These are phyloP conservation scores for Hexamita inflata DNA, from an alignment of 208 protist genomes.

Conservation along the genomic window DNA sequence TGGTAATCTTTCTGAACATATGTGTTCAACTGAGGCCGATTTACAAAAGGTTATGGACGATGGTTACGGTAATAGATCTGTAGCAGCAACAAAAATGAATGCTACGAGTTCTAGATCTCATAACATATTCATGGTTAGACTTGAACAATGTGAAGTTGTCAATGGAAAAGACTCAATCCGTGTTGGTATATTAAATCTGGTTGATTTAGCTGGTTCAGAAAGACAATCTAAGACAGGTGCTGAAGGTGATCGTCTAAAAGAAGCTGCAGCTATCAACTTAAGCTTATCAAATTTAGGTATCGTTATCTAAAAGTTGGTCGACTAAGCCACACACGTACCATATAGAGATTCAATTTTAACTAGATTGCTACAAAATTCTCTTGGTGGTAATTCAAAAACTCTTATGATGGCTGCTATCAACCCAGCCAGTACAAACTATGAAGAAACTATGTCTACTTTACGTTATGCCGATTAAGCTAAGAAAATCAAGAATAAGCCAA, in stretches of 20 bases:
- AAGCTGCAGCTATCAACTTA: conserved; percentile 25
- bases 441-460: conserved; percentile 42
- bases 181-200: conserved; percentile 22
- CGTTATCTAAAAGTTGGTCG: too few relatives aligned
- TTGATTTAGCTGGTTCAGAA: conserved; percentile 36
- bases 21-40: too few relatives aligned
- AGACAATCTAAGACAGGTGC: conserved; percentile 17
- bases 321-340: conserved; percentile 41
- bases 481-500: conserved; percentile 35
- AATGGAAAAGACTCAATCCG: neutral
- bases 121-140: neutral
- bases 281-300: too few relatives aligned
- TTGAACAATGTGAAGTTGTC: neutral
- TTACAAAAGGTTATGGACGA: neutral
- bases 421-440: conserved; percentile 46
- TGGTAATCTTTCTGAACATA: too few relatives aligned
- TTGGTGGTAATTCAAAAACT: conserved; percentile 62
- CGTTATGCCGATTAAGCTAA: conserved; percentile 30
- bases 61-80: conserved; percentile 1
- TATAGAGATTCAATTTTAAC: conserved; percentile 49
- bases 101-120: conserved; percentile 7
- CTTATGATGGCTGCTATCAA: conserved; percentile 75
- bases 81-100: conserved; percentile 10
- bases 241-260: neutral
- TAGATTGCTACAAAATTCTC: conserved; percentile 49